These are phyloP conservation scores for Ophiostoma ips DNA, from an alignment of 2,329 filamentous ascomycete species.

Conservation along the genomic window DNA sequence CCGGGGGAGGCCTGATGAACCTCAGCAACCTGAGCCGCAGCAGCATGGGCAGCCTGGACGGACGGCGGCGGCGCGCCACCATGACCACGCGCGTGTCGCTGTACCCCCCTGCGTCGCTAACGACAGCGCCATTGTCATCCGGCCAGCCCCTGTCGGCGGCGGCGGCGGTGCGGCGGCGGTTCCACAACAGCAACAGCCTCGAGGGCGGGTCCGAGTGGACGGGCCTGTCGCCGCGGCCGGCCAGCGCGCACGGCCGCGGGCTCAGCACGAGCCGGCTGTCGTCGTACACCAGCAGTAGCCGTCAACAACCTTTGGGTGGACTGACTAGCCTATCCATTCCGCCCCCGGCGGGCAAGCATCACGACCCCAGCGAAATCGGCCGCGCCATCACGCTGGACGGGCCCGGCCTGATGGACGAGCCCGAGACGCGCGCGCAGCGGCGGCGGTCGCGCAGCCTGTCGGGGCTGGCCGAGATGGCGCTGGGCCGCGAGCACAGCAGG, in stretches of 20 bases:
- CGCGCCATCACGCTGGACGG: conserved; percentile 45
- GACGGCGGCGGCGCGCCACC: conserved; percentile 25
- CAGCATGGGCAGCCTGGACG: not conserved
- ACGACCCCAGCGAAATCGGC: conserved; percentile 35
- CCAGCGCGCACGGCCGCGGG: conserved; percentile 42
- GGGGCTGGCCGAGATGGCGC: conserved; percentile 32
- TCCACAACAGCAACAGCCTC: conserved; percentile 6
- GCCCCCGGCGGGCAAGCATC: conserved; percentile 19
- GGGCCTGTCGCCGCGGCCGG: conserved; percentile 46
- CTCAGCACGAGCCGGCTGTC: conserved; percentile 22
- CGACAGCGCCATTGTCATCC: no score
- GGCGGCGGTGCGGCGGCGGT: conserved; percentile 18
- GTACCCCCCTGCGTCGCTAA: conserved; percentile 14
- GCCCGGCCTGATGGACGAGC: conserved; percentile 5
- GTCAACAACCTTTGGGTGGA: no score
- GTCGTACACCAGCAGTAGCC: conserved; percentile 18
- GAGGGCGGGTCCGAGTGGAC: conserved; percentile 27
- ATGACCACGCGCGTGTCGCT: conserved; percentile 25
- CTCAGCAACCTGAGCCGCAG: not conserved
- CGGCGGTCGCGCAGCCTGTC: conserved; percentile 47
- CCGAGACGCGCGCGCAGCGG: conserved; percentile 24
- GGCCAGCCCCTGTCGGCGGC: conserved; percentile 6
- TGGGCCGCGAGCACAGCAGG: conserved; percentile 17
- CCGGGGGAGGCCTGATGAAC: not conserved
- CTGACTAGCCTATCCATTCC: not conserved